Conservation (phyloP, 1,284 basidiomycete genomes). For the Cryptococcus sp. region DNA sequence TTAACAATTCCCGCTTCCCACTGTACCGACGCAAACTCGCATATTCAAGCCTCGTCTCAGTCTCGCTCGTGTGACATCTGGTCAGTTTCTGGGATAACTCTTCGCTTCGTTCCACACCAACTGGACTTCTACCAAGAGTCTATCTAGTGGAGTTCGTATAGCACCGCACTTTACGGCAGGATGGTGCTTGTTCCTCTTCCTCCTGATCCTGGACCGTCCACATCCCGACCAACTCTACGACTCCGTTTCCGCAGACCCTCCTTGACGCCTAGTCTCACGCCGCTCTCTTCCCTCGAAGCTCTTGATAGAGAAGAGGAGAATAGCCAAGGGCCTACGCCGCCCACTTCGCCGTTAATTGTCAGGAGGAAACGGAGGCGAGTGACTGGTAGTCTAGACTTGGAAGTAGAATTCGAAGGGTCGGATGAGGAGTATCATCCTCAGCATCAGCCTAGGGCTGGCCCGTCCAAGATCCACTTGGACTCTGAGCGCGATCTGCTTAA, state of each 20-base stretch:
- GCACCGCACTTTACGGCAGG: not conserved
- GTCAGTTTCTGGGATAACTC: not conserved
- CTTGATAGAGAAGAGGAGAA: not conserved
- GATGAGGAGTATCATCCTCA: too few species aligned
- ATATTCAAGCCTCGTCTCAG: too few species aligned
- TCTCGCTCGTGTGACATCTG: not conserved
- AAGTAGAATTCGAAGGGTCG: too few species aligned
- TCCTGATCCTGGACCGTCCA: not conserved
- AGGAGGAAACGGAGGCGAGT: not conserved
- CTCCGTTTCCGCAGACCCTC: too few species aligned
- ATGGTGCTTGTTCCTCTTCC: not conserved
- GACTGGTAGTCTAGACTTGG: not conserved
- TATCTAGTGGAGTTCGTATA: not conserved
- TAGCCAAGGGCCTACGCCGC: conserved; percentile 6
- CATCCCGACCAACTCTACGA: too few species aligned
- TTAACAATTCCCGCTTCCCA: too few species aligned
- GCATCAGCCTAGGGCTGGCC: too few species aligned
- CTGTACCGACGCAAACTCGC: too few species aligned
- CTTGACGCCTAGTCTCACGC: not conserved
- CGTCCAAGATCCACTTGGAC: too few species aligned
- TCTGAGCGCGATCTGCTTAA: too few species aligned
- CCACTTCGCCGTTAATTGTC: conserved; percentile 10
- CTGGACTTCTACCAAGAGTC: not conserved
- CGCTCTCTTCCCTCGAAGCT: not conserved
- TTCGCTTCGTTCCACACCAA: not conserved